Evolutionary conservation across 305 asterid genomes (phyloP).

Genomic region (Ajuga reptans): DNA sequence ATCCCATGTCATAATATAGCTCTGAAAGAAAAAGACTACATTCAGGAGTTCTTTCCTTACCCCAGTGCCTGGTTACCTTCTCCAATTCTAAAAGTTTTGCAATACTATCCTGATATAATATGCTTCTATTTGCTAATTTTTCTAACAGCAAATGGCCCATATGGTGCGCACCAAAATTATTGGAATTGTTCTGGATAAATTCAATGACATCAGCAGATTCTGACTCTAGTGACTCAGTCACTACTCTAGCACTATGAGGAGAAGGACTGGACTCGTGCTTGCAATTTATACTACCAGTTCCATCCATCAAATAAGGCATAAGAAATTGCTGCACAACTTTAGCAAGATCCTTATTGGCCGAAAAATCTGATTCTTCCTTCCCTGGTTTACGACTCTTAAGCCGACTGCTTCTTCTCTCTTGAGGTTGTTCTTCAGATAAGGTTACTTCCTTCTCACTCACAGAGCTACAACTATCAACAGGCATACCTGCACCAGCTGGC

Average conservation of each 20-base stretch:
- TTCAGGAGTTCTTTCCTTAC: constrained; percentile 71
- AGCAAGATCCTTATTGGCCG: constrained; percentile 65
- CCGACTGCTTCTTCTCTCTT: constrained; percentile 96
- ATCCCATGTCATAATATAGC: constrained; percentile 79
- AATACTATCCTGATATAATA: constrained; percentile 48
- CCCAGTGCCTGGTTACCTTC: constrained; percentile 75
- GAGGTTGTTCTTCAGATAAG: constrained; percentile 72
- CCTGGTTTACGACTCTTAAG: constrained; percentile 92
- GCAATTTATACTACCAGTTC: constrained; percentile 35
- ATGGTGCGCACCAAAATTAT: constrained; percentile 76
- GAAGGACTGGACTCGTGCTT: constrained; percentile 31
- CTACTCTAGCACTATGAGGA: constrained; percentile 33
- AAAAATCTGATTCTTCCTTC: constrained; percentile 69
- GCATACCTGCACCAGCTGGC: constrained; percentile 33
- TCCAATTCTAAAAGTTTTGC: constrained; percentile 74
- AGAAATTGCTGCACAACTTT: constrained; percentile 69
- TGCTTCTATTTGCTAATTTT: constrained; percentile 54
- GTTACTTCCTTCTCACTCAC: constrained; percentile 57
- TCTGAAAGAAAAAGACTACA: constrained; percentile 90
- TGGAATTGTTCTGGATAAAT: constrained; percentile 51
- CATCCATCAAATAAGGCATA: constrained; percentile 50
- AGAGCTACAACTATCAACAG: constrained; percentile 31
- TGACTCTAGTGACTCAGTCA: constrained; percentile 37
- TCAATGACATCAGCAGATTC: constrained; percentile 54
- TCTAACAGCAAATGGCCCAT: constrained; percentile 78